Evolutionary conservation across 176 grass and related monocot genomes (phyloP).

Genomic region (Bolboschoenus planiculmis): DNA sequence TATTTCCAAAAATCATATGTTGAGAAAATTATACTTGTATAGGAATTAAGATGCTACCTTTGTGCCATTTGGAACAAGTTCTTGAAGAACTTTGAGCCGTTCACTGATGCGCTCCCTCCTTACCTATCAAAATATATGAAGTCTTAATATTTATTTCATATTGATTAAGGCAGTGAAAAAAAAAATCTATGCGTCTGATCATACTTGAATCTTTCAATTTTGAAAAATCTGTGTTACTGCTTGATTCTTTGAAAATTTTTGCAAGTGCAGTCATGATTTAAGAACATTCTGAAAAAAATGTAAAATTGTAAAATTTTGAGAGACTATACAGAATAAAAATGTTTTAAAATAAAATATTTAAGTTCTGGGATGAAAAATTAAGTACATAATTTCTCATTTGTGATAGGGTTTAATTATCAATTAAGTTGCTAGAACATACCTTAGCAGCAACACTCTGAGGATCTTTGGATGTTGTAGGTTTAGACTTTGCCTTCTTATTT

Average conservation of each 20-base stretch:
- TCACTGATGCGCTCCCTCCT: slow-evolving; percentile 78
- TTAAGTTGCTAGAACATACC: slow-evolving; percentile 22
- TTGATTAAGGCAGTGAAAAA: neutral
- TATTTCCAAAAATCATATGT: neutral
- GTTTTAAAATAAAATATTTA: neutral
- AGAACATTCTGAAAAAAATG: too few relatives aligned
- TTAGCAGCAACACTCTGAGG: slow-evolving; percentile 81
- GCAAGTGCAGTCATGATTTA: neutral
- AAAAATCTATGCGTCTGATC: neutral
- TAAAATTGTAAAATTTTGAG: neutral
- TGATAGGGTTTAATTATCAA: neutral
- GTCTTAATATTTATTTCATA: neutral
- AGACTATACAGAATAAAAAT: neutral
- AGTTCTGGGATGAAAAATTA: neutral
- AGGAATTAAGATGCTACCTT: slow-evolving; percentile 56
- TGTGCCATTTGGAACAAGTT: slow-evolving; percentile 86
- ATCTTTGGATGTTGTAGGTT: slow-evolving; percentile 41
- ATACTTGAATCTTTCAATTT: neutral
- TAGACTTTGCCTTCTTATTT: slow-evolving; percentile 68
- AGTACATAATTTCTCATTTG: neutral
- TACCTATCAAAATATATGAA: slow-evolving; percentile 34
- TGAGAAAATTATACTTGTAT: too few relatives aligned
- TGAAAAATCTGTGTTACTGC: neutral
- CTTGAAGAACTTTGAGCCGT: slow-evolving; percentile 83
- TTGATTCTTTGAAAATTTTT: neutral